Base-by-base conservation (phyloP, 805 yeast species). In the Candida montana region DNA sequence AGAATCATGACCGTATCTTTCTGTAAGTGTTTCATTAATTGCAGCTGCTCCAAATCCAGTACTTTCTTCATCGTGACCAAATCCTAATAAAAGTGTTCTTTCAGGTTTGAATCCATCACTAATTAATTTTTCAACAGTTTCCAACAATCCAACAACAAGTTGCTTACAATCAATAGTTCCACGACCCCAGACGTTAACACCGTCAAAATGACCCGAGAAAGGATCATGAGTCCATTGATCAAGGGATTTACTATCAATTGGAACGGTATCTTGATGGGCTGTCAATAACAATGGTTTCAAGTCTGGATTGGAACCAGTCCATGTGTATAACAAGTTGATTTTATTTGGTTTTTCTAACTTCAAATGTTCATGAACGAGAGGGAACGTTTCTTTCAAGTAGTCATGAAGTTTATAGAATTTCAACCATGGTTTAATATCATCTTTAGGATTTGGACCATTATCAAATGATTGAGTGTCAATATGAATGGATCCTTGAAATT, bases 221-320 rank as follows among this genome's bases (percentile, higher is more conserved):
- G 95, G 95, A 10, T 79, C 80, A 54, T 75, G 68, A 0, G 63
- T 67, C 95, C 95, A 87, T 41, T 74, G 64, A 21, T 61, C 65
- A 33, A 67, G 60, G 0, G 89, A 76, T 19, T 69, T 75, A n/a
- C 59, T 56, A 53, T 78, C 83, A 6, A 84, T 82, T 0, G 95
- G 95, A 13, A 87, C 95, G 2, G 82, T 87, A 55, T 87, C 95
- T 57, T 81, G 87, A 58, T 87, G 96, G 5, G 93, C 91, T 59
- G 83, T 74, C 33, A 85, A 64, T 61, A 87, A 50, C 15, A 81
- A 51, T 11, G 95, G 95, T 57, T 82, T 79, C 49, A 80, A 61
- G 2, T 58, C 46, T 6, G 52, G 24, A 32, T 74, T 57, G 4
- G 74, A 56, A 11, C 95, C 95, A 42, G 69, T 57, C 75, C 85